phyloP scores from a whole-genome alignment of 2,329 filamentous ascomycete genomes.

The Diaporthe eres region DNA sequence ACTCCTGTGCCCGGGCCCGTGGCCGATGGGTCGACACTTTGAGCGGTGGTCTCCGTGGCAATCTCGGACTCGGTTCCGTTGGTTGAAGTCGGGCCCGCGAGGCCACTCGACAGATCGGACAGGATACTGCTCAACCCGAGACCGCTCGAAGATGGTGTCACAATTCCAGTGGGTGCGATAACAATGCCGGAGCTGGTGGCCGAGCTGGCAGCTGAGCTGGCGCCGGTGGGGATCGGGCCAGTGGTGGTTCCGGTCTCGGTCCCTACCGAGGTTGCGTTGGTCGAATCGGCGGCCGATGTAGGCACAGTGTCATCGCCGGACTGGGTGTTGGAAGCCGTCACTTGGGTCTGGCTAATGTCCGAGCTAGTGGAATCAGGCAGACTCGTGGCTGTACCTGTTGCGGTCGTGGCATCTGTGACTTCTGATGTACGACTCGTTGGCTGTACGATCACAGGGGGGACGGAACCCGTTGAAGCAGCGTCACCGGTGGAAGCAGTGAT shows the following conservation, averaged over 20 bases:
- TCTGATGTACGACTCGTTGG: constrained; percentile 9
- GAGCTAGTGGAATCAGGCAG: constrained; percentile 3
- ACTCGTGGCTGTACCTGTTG: not conserved
- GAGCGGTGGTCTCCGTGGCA: constrained; percentile 30
- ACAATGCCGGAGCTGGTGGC: constrained; percentile 47
- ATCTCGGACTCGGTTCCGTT: constrained; percentile 38
- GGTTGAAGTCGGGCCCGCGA: constrained; percentile 36
- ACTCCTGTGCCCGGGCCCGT: constrained; percentile 35
- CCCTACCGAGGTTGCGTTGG: constrained; percentile 23
- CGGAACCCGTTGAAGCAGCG: not conserved
- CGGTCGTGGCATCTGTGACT: constrained; percentile 3
- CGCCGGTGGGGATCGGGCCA: not conserved
- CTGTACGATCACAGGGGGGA: not conserved
- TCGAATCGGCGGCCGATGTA: constrained; percentile 26
- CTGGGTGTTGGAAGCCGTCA: constrained; percentile 3
- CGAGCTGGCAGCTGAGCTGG: constrained; percentile 16
- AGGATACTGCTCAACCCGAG: constrained; percentile 42
- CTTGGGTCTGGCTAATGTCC: not conserved
- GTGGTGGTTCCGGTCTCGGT: not conserved
- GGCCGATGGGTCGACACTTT: constrained; percentile 39
- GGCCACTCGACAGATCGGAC: constrained; percentile 41
- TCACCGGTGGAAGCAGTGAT: not conserved
- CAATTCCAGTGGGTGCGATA: constrained; percentile 51
- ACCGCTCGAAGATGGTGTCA: constrained; percentile 44
- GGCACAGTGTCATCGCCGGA: constrained; percentile 12